Evolutionary conservation across 78 protist species (phyloP).

Genomic region (Dictyostelium intermedium): DNA sequence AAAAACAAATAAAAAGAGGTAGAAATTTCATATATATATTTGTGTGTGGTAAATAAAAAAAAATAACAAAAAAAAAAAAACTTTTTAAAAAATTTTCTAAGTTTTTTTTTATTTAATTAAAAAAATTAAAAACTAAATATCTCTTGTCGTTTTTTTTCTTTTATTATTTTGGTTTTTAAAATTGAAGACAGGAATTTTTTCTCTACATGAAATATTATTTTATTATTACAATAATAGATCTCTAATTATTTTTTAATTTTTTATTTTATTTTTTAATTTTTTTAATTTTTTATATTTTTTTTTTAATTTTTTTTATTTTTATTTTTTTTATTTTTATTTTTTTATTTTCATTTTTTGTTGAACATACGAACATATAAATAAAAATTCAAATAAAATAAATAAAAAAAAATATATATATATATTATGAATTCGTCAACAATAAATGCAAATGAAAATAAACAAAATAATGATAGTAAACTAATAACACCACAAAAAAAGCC

Average conservation of each 20-base stretch:
- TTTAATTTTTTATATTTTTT: not conserved
- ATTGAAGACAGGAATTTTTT: too few species aligned
- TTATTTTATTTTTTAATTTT: not conserved
- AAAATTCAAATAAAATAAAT: not conserved
- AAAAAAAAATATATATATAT: too few species aligned
- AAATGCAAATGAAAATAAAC: not conserved
- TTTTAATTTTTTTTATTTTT: not conserved
- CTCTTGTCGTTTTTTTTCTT: too few species aligned
- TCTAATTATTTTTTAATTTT: not conserved
- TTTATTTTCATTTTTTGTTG: not conserved
- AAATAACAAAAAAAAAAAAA: not conserved
- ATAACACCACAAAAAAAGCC: not conserved
- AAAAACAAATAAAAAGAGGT: not conserved
- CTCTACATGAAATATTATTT: not conserved
- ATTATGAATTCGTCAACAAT: not conserved
- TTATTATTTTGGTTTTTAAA: too few species aligned
- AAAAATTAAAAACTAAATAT: not conserved
- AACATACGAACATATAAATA: not conserved
- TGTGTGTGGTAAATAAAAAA: not conserved
- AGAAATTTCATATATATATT: too few species aligned
- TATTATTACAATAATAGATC: not conserved
- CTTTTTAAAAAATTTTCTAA: not conserved
- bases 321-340: not conserved
- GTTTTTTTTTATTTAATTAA: not conserved
- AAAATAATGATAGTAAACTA: not conserved